These are phyloP conservation scores for Colletotrichum tabaci DNA, from an alignment of 2,329 filamentous ascomycete species.

Conservation along the genomic window DNA sequence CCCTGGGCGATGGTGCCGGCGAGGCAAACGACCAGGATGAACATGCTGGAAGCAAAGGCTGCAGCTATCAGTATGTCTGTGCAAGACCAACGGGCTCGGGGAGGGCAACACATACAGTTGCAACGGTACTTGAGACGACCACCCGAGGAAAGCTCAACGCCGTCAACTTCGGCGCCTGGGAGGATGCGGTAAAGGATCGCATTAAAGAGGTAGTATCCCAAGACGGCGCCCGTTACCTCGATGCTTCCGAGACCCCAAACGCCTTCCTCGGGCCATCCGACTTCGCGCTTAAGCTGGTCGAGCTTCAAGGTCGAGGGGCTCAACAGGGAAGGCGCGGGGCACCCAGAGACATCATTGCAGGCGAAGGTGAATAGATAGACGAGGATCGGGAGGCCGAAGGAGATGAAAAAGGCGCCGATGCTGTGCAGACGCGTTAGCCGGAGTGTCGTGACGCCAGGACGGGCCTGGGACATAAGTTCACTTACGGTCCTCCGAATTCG, in stretches of 20 bases:
- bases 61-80: conserved; percentile 6
- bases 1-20: conserved; percentile 84
- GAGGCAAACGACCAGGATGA: conserved; percentile 79
- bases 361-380: conserved; percentile 86
- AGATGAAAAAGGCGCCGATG: conserved; percentile 82
- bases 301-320: conserved; percentile 80
- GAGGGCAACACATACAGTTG: conserved; percentile 68
- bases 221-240: conserved; percentile 76
- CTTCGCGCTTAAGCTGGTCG: conserved; percentile 81
- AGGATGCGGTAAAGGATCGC: conserved; percentile 82
- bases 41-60: conserved; percentile 84
- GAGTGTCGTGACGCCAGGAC: background rate
- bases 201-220: conserved; percentile 85
- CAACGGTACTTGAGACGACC: conserved; percentile 87
- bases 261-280: conserved; percentile 84
- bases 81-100: background rate
- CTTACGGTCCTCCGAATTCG: conserved; percentile 68
- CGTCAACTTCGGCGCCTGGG: conserved; percentile 80
- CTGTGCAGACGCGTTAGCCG: conserved; percentile 51
- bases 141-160: conserved; percentile 78
- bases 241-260: conserved; percentile 79
- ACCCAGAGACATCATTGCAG: conserved; percentile 94
- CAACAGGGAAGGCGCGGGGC: conserved; percentile 86
- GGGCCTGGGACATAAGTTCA: conserved; percentile 10
- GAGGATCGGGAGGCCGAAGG: conserved; percentile 83